Percentiles rank a stretch among this genome's conserved stretches.
phyloP scores from a whole-genome alignment of 148 eudicot species.

The Nepenthes mirabilis region DNA sequence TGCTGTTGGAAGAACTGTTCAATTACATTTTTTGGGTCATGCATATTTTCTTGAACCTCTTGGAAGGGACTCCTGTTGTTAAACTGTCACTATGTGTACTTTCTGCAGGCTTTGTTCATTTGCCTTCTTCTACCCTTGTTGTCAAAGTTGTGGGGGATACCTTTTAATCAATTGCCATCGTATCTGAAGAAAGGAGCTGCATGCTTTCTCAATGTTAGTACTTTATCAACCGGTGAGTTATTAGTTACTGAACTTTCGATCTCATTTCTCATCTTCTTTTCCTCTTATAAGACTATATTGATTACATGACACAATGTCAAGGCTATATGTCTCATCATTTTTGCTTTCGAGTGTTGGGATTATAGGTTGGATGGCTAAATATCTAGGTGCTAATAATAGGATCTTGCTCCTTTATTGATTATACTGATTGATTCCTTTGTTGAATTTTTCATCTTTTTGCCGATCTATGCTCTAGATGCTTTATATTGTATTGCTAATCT shows the following conservation, averaged over 20 bases:
- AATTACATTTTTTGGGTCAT: neutral
- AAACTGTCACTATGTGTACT: neutral
- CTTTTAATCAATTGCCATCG: slow-evolving; percentile 70
- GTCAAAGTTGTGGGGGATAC: slow-evolving; percentile 94
- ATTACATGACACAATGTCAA: too few species aligned
- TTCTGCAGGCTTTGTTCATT: slow-evolving; percentile 74
- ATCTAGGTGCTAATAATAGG: too few species aligned
- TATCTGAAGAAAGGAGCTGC: slow-evolving; percentile 96
- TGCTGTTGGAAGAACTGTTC: neutral
- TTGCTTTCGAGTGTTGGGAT: too few species aligned
- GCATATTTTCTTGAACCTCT: neutral
- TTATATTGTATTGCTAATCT: too few species aligned
- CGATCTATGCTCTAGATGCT: too few species aligned
- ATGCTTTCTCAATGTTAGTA: slow-evolving; percentile 72
- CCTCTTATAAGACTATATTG: neutral
- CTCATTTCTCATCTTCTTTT: neutral
- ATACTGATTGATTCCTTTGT: too few species aligned
- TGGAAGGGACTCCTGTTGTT: neutral
- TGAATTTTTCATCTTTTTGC: too few species aligned
- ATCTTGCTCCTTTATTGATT: too few species aligned
- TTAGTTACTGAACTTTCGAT: neutral
- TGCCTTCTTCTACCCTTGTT: slow-evolving; percentile 88
- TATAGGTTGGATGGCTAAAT: too few species aligned
- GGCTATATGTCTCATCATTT: too few species aligned
- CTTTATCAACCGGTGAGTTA: slow-evolving; percentile 50